Evolutionary conservation across 192 early-diverging fungal genomes (phyloP), one percentile per base, ranked within the genome.

Genomic region (Pilaira anomala): DNA sequence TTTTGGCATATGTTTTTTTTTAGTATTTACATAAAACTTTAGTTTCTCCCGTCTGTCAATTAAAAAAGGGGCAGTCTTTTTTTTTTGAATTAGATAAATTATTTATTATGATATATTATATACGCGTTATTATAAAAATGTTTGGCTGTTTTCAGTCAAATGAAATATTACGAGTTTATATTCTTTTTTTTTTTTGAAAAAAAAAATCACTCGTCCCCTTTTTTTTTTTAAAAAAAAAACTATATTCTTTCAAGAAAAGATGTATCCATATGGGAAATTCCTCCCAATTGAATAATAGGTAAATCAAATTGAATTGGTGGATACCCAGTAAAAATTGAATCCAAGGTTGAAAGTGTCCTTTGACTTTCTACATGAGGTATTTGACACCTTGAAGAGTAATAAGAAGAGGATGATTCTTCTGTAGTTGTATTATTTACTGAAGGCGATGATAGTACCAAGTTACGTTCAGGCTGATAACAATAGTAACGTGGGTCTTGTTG

Each of bases 201-300:
- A n/a, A n/a, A n/a, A n/a, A n/a, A n/a, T n/a, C n/a, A n/a, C n/a
- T n/a, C n/a, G n/a, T n/a, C n/a, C n/a, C n/a, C n/a, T n/a, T n/a
- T n/a, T n/a, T n/a, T n/a, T n/a, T n/a, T n/a, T n/a, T n/a, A n/a
- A n/a, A n/a, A n/a, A n/a, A n/a, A n/a, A n/a, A n/a, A n/a, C n/a
- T 36, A 36, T 36, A 36, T 55, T n/a, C 14, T 1, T 30, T 55
- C 19, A 28, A 55, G 26, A 58, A 58, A 58, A 42, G 56, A 58
- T 12, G 24, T 33, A 42, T 58, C 56, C 56, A 58, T 58, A 24
- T 14, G 56, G 33, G 56, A 58, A 39, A 58, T 41, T 21, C 56
- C 56, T 39, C 33, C 33, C 33, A 58, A 16, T 39, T 58, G 56
- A 42, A 58, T 58, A 28, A 36, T 58, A 16, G 56, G 56, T 16